A percentile compares a stretch with the other conserved stretches of the same genome.
Conservation (phyloP, 768 basidiomycete species). For the Podaxis pistillaris region DNA sequence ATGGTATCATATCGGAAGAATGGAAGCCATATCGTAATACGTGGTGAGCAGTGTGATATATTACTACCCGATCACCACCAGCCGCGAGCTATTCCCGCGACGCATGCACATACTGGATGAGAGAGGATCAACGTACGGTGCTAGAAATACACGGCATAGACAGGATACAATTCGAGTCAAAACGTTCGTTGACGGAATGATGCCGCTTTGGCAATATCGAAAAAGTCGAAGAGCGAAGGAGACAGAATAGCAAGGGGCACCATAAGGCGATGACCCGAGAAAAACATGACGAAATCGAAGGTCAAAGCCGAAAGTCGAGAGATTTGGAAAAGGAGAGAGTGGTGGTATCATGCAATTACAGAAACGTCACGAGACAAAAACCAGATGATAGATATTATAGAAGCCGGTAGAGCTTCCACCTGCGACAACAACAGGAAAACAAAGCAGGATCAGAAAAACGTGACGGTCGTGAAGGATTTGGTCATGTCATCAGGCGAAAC, state of each 20-base stretch:
- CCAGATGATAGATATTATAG: conserved; percentile 14
- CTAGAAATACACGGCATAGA: conserved; percentile 29
- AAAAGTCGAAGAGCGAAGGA: conserved; percentile 1
- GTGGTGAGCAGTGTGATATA: conserved; percentile 9
- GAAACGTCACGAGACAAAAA: conserved; percentile 32
- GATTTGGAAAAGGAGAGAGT: conserved; percentile 5
- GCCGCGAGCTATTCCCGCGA: conserved; percentile 7
- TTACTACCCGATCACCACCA: conserved; percentile 19
- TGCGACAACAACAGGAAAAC: conserved; percentile 15
- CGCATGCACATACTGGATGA: conserved; percentile 17
- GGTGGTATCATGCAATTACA: conserved; percentile 18
- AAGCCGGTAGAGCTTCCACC: conserved; percentile 6
- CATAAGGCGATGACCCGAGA: conserved; percentile 2
- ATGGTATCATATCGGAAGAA: conserved; percentile 3
- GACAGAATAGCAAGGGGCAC: conserved; percentile 9
- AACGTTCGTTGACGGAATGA: not conserved
- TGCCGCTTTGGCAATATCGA: conserved; percentile 14
- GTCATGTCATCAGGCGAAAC: conserved; percentile 15
- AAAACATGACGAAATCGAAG: conserved; percentile 11
- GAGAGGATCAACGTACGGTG: conserved; percentile 13
- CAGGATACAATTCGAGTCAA: not conserved
- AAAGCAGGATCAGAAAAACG: conserved; percentile 19
- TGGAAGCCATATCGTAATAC: conserved; percentile 1
- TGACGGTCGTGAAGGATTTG: conserved; percentile 16
- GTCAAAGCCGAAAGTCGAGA: not conserved